Evolutionary conservation across 169 alveolate species (phyloP).

Genomic region (Toxoplasma gondii): DNA sequence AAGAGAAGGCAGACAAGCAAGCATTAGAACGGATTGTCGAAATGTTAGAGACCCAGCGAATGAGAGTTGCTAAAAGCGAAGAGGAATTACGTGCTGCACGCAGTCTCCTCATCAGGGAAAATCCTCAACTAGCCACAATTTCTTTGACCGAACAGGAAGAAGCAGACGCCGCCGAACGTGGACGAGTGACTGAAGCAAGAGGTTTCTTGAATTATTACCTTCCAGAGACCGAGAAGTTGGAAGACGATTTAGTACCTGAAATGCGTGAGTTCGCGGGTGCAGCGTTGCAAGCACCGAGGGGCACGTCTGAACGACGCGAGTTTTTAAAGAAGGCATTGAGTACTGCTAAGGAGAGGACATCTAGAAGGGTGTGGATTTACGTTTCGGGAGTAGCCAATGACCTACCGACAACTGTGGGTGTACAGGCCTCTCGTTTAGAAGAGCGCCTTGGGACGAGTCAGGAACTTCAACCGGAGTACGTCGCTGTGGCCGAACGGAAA

Average conservation of each 20-base stretch:
- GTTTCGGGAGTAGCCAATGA: not conserved
- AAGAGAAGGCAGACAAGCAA: not conserved
- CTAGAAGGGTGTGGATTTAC: not conserved
- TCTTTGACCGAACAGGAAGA: not conserved
- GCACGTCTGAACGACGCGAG: not conserved
- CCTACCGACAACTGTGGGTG: not conserved
- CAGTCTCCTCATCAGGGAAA: not conserved
- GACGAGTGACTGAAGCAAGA: not conserved
- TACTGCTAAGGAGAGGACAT: not conserved
- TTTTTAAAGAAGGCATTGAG: not conserved
- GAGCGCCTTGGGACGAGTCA: too few relatives aligned
- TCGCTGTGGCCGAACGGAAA: too few relatives aligned
- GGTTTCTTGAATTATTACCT: not conserved
- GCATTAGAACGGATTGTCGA: not conserved
- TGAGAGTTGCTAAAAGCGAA: not conserved
- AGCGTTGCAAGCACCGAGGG: not conserved
- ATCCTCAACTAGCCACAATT: not conserved
- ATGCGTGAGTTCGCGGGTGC: not conserved
- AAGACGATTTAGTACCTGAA: not conserved
- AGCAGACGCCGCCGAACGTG: not conserved
- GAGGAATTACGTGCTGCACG: not conserved
- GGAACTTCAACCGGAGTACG: too few relatives aligned
- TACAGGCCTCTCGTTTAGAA: too few relatives aligned
- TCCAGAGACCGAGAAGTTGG: not conserved
- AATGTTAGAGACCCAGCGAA: not conserved